These are phyloP conservation scores for Sporothrix sp. DNA, from an alignment of 2,329 filamentous ascomycete genomes.

Conservation along the genomic window DNA sequence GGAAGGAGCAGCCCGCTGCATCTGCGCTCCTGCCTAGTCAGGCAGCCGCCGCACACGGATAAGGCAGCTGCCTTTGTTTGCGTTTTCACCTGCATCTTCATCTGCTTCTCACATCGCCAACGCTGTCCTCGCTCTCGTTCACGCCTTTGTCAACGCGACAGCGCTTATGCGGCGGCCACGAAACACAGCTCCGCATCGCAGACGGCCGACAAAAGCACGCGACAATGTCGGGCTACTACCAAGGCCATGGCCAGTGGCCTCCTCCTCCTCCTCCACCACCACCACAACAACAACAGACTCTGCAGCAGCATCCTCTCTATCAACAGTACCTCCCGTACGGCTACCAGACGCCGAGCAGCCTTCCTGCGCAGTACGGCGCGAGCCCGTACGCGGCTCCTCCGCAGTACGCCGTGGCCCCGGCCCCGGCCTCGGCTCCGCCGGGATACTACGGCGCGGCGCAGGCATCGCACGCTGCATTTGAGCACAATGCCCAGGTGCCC, in stretches of 20 bases:
- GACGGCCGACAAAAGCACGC: neutral
- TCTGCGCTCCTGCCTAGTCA: neutral
- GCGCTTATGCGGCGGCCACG: neutral
- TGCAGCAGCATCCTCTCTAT: neutral
- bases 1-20: neutral
- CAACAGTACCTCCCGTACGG: slow-evolving; percentile 15
- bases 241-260: slow-evolving; percentile 24
- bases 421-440: slow-evolving; percentile 8
- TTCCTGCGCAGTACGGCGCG: slow-evolving; percentile 1
- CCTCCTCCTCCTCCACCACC: slow-evolving; percentile 7
- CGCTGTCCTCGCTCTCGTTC: neutral
- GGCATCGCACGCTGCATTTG: slow-evolving; percentile 28
- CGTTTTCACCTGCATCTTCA: neutral
- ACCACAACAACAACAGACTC: neutral
- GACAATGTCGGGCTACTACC: slow-evolving; percentile 33
- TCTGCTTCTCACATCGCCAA: neutral
- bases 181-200: neutral
- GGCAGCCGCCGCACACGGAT: neutral
- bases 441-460: slow-evolving; percentile 25
- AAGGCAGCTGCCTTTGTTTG: too few species aligned
- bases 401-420: neutral
- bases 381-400: slow-evolving; percentile 3
- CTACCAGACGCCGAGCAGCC: slow-evolving; percentile 15
- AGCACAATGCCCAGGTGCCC: slow-evolving; percentile 31
- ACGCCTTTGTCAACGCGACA: neutral